These are phyloP conservation scores for Platanthera zijinensis DNA, from an alignment of 106 monocot species.

Conservation along the genomic window DNA sequence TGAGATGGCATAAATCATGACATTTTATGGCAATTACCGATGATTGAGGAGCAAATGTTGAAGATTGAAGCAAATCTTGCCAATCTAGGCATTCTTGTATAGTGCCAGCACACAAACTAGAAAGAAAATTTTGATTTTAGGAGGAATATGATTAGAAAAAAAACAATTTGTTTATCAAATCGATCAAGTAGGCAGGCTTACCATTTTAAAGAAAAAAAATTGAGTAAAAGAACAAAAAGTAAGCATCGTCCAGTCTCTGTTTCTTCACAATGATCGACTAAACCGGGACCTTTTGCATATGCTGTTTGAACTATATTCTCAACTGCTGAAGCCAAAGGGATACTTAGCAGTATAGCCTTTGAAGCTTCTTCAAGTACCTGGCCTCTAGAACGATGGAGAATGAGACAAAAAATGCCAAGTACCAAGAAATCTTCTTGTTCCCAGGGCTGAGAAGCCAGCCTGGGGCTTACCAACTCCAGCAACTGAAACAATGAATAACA, in stretches of 20 bases:
- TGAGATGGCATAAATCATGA: conserved; percentile 71
- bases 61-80: conserved; percentile 56
- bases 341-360: conserved; percentile 58
- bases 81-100: conserved; percentile 49
- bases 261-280: conserved; percentile 56
- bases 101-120: conserved; percentile 36
- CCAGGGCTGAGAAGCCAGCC: conserved; percentile 21
- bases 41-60: conserved; percentile 14
- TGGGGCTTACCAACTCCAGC: conserved; percentile 33
- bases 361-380: conserved; percentile 60
- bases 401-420: conserved; percentile 60
- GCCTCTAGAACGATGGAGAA: conserved; percentile 53
- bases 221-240: conserved; percentile 50
- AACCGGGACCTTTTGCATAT: conserved; percentile 60
- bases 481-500: conserved; percentile 42
- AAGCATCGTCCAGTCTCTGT: conserved; percentile 37
- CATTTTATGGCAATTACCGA: conserved; percentile 47
- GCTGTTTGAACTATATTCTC: conserved; percentile 45
- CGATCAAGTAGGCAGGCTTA: background rate
- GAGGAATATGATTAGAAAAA: background rate
- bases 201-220: conserved; percentile 76
- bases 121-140: conserved; percentile 16
- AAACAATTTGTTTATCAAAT: background rate
- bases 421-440: conserved; percentile 37
- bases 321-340: conserved; percentile 37